phyloP scores from a whole-genome alignment of 2,329 filamentous ascomycete genomes.

The Cylindrodendrum hubeiense region DNA sequence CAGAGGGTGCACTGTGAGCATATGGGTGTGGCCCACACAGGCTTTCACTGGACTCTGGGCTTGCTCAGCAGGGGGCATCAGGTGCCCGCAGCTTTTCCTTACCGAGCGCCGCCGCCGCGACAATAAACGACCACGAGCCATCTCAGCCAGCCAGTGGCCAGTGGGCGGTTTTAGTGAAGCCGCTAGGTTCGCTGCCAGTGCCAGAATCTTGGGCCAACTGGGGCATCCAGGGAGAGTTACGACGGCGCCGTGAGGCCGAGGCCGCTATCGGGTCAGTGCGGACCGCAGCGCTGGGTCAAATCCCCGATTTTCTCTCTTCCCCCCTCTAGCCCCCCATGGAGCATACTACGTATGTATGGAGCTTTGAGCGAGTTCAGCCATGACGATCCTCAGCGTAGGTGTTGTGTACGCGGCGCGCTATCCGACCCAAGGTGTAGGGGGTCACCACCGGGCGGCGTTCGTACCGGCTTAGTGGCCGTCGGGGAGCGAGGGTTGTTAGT shows the following conservation, averaged over 20 bases:
- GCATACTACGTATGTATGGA: not conserved
- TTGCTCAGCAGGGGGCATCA: slow-evolving; percentile 27
- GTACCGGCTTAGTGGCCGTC: slow-evolving; percentile 9
- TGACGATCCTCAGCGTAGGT: not conserved
- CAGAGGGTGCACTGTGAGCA: not conserved
- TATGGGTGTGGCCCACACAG: not conserved
- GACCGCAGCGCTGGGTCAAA: slow-evolving; percentile 39
- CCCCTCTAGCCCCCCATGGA: slow-evolving; percentile 15
- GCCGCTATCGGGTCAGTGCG: slow-evolving; percentile 38
- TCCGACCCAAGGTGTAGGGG: slow-evolving; percentile 1
- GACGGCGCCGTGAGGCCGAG: not conserved
- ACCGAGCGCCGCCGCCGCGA: slow-evolving; percentile 10
- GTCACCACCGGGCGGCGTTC: not conserved
- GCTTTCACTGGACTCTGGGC: not conserved
- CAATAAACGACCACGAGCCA: not conserved
- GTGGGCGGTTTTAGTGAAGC: slow-evolving; percentile 7
- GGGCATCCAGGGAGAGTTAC: not conserved
- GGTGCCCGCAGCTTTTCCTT: slow-evolving; percentile 28
- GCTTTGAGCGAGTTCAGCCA: slow-evolving; percentile 4
- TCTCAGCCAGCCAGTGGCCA: slow-evolving; percentile 20
- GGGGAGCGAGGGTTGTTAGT: slow-evolving; percentile 3
- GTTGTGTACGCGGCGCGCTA: not conserved
- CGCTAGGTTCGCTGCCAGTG: slow-evolving; percentile 16
- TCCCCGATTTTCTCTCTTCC: slow-evolving; percentile 19
- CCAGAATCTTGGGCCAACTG: slow-evolving; percentile 17